A percentile compares a stretch with the other conserved stretches of the same genome.
Conservation (phyloP, 2,329 filamentous ascomycete species). For the Incumbomyces delicatus region DNA sequence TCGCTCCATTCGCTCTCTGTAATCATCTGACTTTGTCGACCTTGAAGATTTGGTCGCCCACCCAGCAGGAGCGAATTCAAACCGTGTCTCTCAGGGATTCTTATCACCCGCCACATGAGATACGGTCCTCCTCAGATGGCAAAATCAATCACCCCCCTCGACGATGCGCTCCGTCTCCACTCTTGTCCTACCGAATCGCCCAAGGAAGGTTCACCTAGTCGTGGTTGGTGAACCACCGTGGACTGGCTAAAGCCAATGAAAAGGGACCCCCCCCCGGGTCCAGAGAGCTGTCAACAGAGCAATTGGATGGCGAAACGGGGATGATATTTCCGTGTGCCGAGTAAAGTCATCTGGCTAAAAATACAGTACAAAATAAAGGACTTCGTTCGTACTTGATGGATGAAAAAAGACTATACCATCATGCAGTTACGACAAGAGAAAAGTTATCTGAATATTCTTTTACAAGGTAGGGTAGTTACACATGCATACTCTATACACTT, state of each 20-base stretch:
- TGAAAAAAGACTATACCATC: slow-evolving; percentile 26
- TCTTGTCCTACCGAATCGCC: slow-evolving; percentile 35
- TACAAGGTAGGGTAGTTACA: background rate
- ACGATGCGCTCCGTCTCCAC: slow-evolving; percentile 38
- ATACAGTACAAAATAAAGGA: no score
- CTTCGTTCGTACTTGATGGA: no score
- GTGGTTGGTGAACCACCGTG: slow-evolving; percentile 32
- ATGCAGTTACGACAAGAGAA: slow-evolving; percentile 11
- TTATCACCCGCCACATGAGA: slow-evolving; percentile 30
- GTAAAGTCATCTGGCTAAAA: no score
- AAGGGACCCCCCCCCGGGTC: no score
- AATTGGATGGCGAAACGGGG: slow-evolving; percentile 32
- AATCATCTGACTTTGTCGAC: no score
- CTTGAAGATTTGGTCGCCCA: no score
- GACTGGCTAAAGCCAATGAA: slow-evolving; percentile 40
- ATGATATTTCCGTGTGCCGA: no score
- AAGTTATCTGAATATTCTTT: background rate
- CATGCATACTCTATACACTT: slow-evolving; percentile 15
- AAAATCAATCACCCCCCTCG: slow-evolving; percentile 34
- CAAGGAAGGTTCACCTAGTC: slow-evolving; percentile 34
- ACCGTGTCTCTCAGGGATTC: slow-evolving; percentile 19
- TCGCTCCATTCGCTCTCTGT: no score
- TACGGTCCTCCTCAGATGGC: slow-evolving; percentile 26
- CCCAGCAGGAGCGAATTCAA: slow-evolving; percentile 32
- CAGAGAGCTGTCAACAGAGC: slow-evolving; percentile 35